These are phyloP conservation scores for Ophiorrhiza pumila DNA, from an alignment of 257 asterid genomes.

Conservation along the genomic window DNA sequence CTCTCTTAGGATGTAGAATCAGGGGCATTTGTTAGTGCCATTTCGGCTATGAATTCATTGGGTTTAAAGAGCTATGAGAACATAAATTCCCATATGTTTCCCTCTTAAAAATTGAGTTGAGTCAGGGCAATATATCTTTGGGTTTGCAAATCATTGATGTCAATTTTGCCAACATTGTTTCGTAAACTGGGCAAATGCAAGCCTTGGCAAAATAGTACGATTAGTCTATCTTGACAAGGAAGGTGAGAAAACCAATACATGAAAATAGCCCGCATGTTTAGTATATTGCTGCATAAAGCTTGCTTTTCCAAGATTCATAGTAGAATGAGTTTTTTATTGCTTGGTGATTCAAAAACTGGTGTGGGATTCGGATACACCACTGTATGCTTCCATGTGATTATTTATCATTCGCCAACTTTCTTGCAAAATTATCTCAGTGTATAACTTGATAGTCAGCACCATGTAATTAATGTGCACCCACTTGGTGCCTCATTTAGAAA, in stretches of 20 bases:
- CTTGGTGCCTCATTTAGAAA: too few species aligned
- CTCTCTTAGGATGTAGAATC: background rate
- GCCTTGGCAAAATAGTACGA: too few species aligned
- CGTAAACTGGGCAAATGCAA: too few species aligned
- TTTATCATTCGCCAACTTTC: background rate
- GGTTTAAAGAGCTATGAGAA: background rate
- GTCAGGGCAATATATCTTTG: background rate
- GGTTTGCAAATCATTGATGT: too few species aligned
- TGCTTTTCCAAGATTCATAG: background rate
- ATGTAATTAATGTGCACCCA: too few species aligned
- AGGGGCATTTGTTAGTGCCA: background rate
- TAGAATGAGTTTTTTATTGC: conserved; percentile 3
- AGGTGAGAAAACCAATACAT: background rate
- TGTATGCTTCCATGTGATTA: background rate
- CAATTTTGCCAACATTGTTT: too few species aligned
- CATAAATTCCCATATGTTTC: too few species aligned
- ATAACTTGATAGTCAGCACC: too few species aligned
- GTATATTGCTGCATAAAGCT: background rate
- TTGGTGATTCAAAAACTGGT: too few species aligned
- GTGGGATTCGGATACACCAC: too few species aligned
- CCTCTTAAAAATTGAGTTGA: too few species aligned
- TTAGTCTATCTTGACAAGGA: background rate
- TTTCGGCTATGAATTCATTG: too few species aligned
- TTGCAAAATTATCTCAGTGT: background rate
- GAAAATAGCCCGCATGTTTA: background rate